Conservation (phyloP, 2,329 filamentous ascomycete genomes). For the Ceratocystis albifundus region DNA sequence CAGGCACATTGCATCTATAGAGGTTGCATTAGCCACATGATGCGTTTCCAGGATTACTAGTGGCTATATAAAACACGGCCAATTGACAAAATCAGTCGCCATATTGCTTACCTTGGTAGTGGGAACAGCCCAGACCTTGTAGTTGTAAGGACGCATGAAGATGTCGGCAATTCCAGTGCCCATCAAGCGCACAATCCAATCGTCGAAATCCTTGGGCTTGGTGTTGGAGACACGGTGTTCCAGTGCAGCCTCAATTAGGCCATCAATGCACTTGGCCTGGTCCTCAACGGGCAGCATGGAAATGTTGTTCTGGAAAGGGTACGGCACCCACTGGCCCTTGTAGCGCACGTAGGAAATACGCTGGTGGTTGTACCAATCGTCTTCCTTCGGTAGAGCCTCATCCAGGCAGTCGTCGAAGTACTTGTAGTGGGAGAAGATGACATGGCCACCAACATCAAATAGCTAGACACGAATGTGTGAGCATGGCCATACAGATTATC, state of each 20-base stretch:
- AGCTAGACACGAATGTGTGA: slow-evolving; percentile 44
- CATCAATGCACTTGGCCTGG: slow-evolving; percentile 86
- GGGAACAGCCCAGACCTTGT: slow-evolving; percentile 98
- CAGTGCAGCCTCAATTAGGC: slow-evolving; percentile 87
- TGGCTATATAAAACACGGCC: neutral
- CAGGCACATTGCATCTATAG: slow-evolving; percentile 93
- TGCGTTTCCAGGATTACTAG: neutral
- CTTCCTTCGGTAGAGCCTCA: slow-evolving; percentile 84
- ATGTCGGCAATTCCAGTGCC: slow-evolving; percentile 80
- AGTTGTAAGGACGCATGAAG: slow-evolving; percentile 99
- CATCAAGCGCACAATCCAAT: slow-evolving; percentile 93
- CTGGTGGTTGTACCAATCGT: slow-evolving; percentile 96
- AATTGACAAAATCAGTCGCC: neutral
- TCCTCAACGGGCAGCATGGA: slow-evolving; percentile 96
- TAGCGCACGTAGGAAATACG: slow-evolving; percentile 98
- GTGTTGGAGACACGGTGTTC: slow-evolving; percentile 69
- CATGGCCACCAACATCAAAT: slow-evolving; percentile 95
- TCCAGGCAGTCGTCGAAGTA: slow-evolving; percentile 99
- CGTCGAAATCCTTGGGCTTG: slow-evolving; percentile 94
- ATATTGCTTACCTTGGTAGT: slow-evolving; percentile 65
- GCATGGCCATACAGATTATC: neutral
- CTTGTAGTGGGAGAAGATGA: slow-evolving; percentile 99
- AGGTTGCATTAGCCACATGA: neutral
- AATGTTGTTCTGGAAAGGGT: slow-evolving; percentile 99
- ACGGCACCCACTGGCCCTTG: slow-evolving; percentile 93